Evolutionary conservation across 495 filamentous ascomycete species (phyloP).

Genomic region (Aspergillus indologenus): DNA sequence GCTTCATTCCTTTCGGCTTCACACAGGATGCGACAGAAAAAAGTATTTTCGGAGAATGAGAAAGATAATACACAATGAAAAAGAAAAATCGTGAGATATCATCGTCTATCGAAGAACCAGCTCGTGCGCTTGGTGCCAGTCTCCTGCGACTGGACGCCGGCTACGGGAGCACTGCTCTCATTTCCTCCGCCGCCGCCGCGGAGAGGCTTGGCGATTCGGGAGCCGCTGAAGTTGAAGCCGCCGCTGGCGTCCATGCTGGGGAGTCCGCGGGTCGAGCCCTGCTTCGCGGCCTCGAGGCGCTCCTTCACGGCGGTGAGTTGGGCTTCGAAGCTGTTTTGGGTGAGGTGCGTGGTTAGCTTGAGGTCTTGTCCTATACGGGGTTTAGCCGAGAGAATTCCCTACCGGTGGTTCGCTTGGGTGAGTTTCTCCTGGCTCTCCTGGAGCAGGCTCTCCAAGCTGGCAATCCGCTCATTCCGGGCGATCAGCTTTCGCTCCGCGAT

Average conservation of each 20-base stretch:
- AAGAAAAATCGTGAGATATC: constrained; percentile 29
- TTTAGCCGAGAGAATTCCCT: constrained; percentile 34
- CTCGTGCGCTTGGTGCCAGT: constrained; percentile 42
- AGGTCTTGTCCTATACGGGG: neutral
- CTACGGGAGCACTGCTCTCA: constrained; percentile 36
- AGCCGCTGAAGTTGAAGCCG: constrained; percentile 73
- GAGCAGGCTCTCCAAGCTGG: constrained; percentile 83
- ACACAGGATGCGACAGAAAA: too few relatives aligned
- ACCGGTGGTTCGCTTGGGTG: constrained; percentile 93
- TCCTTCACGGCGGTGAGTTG: constrained; percentile 97
- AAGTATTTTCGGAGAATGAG: constrained; percentile 23
- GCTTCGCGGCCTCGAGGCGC: constrained; percentile 91
- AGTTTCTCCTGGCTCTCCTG: constrained; percentile 98
- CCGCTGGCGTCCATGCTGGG: constrained; percentile 57
- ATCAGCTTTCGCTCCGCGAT: constrained; percentile 97
- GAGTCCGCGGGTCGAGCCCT: constrained; percentile 78
- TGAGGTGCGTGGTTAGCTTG: constrained; percentile 11
- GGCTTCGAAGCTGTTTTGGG: constrained; percentile 75
- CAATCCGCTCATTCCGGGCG: constrained; percentile 93
- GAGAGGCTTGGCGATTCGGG: constrained; percentile 94
- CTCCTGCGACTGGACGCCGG: constrained; percentile 47
- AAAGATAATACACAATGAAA: constrained; percentile 24
- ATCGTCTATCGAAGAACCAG: constrained; percentile 53
- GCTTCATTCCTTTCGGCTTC: too few relatives aligned
- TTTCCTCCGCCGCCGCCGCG: constrained; percentile 72